Evolutionary conservation across 345 rosid species (phyloP), one percentile per base, ranked within the genome.

Genomic region (Psidium friedrichsthalianum): DNA sequence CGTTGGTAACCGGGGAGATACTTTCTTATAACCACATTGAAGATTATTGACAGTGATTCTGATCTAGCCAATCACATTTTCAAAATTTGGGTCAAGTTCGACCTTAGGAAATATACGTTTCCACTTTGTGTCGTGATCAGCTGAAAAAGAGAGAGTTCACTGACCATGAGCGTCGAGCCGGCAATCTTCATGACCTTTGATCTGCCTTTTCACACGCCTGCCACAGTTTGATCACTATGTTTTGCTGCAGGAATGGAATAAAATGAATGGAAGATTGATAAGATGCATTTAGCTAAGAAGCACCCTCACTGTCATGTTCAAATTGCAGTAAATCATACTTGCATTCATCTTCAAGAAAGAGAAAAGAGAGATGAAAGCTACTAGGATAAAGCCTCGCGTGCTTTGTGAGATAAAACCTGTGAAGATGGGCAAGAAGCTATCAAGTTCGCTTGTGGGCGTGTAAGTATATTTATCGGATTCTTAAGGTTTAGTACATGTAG

Each of bases 181-280:
- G 88, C 88, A 47, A 83, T 76, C 85, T 86, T 83, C 88, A 86
- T 86, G 57, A 85, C 88, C 82, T 83, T 86, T 0, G 88, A 83
- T 83, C 85, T 83, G 85, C 29, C 56, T 76, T 74, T 8, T 56
- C 80, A 20, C 74, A 18, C 29, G 44, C 49, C 83, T 83, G 56
- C 52, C n/a, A 61, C 56, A 86, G 20, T 24, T 32, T 29, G 29
- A 86, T 86, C 27, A 83, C 74, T 20, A 83, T 86, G 57, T 83
- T 86, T 56, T 83, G 29, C 85, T 86, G 78, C 51, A n/a, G 40
- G 51, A 44, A 27, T 82, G 22, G 6, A 82, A 47, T 16, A 27
- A 82, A 82, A 82, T 27, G 25, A n/a, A 51, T 32, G 80, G 47
- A 11, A 69, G 25, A 69, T 36, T 12, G 21, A 36, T 69, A 69